Conservation (phyloP, 176 grass and related monocot genomes). For the Triticum urartu region DNA sequence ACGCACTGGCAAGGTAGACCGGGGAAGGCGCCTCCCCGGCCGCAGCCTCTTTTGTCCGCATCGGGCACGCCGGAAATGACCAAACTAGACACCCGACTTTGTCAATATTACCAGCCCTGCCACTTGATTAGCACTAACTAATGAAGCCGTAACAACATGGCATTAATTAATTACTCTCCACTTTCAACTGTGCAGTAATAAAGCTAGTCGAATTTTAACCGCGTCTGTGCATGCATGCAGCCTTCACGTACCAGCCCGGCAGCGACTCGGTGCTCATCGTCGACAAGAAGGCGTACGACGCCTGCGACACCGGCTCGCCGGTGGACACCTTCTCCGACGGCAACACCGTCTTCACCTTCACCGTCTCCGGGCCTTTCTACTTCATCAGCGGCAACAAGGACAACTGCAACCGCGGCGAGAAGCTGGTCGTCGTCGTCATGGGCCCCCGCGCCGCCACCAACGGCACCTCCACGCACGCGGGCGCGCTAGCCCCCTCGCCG, state of each 20-base stretch:
- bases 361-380: slow-evolving; percentile 68
- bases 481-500: slow-evolving; percentile 24
- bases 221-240: slow-evolving; percentile 25
- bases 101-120: too few relatives aligned
- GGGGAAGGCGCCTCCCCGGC: background rate
- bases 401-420: slow-evolving; percentile 76
- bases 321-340: slow-evolving; percentile 76
- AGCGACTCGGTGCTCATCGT: slow-evolving; percentile 82
- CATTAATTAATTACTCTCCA: background rate
- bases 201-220: background rate
- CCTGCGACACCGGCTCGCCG: slow-evolving; percentile 41
- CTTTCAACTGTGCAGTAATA: background rate
- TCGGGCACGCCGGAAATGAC: background rate
- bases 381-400: slow-evolving; percentile 91
- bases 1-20: background rate
- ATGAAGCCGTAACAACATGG: too few relatives aligned
- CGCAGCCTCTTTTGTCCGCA: background rate
- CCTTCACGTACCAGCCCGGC: slow-evolving; percentile 61
- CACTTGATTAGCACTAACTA: too few relatives aligned
- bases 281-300: slow-evolving; percentile 53
- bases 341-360: slow-evolving; percentile 81
- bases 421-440: slow-evolving; percentile 72
- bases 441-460: slow-evolving; percentile 29
- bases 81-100: background rate
- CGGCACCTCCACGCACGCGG: background rate